These are phyloP conservation scores for Aspergillus sp. DNA, from an alignment of 2,329 filamentous ascomycete species.

Conservation along the genomic window DNA sequence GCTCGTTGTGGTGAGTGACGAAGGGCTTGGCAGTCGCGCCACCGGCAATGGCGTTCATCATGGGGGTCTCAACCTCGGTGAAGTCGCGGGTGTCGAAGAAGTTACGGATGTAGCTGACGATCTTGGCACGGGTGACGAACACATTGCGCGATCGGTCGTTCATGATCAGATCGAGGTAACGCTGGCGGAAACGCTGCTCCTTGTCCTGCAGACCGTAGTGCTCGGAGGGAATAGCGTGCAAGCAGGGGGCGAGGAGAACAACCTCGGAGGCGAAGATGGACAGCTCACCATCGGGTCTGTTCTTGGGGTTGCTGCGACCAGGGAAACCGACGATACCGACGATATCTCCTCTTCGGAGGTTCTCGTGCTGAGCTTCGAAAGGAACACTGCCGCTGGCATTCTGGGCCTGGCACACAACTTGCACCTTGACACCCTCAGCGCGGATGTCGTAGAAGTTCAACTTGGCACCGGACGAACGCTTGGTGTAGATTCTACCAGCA, in stretches of 20 bases:
- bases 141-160: slow-evolving; percentile 81
- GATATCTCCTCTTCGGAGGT: slow-evolving; percentile 85
- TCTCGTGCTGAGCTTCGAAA: slow-evolving; percentile 86
- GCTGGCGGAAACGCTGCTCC: slow-evolving; percentile 87
- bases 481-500: slow-evolving; percentile 84
- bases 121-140: slow-evolving; percentile 79
- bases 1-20: slow-evolving; percentile 91
- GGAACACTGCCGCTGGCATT: slow-evolving; percentile 63
- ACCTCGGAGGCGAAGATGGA: slow-evolving; percentile 90
- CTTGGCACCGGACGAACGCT: slow-evolving; percentile 76
- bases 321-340: slow-evolving; percentile 83
- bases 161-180: slow-evolving; percentile 95
- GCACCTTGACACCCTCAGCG: slow-evolving; percentile 70
- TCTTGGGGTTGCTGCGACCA: slow-evolving; percentile 84
- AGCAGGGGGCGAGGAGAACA: slow-evolving; percentile 78
- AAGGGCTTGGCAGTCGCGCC: slow-evolving; percentile 96
- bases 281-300: slow-evolving; percentile 80
- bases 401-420: slow-evolving; percentile 88
- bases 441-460: slow-evolving; percentile 88
- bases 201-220: slow-evolving; percentile 94
- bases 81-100: slow-evolving; percentile 89
- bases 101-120: slow-evolving; percentile 79
- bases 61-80: slow-evolving; percentile 91
- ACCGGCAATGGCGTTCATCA: slow-evolving; percentile 94
- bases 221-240: slow-evolving; percentile 80